Evolutionary conservation across 805 yeast species (phyloP).

Genomic region (Wickerhamiella lipophila): DNA sequence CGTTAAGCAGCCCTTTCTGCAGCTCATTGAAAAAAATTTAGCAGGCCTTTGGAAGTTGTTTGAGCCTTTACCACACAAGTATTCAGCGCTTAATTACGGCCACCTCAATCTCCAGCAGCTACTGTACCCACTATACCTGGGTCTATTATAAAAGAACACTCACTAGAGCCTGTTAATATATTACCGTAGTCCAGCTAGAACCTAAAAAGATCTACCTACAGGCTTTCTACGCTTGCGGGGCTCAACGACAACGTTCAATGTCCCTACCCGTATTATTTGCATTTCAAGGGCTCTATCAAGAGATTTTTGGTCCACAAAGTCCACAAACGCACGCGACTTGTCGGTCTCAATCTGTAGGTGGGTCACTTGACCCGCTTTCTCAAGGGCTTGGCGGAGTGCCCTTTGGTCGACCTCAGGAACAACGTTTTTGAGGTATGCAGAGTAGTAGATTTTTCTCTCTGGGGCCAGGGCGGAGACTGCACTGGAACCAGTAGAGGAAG

Average conservation of each 20-base stretch:
- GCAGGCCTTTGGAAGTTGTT: too few species aligned
- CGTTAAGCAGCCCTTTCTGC: too few species aligned
- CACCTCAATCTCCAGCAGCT: too few species aligned
- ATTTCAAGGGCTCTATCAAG: slow-evolving; percentile 11
- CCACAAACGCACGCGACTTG: slow-evolving; percentile 30
- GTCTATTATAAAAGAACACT: too few species aligned
- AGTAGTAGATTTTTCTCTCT: slow-evolving; percentile 15
- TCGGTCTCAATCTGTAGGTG: slow-evolving; percentile 28
- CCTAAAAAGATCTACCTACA: too few species aligned
- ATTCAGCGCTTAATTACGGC: too few species aligned
- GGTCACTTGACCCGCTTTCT: slow-evolving; percentile 25
- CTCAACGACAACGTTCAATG: slow-evolving; percentile 10
- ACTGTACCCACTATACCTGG: too few species aligned
- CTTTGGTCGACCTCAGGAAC: slow-evolving; percentile 22
- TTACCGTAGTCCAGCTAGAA: too few species aligned
- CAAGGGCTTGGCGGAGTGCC: slow-evolving; percentile 24
- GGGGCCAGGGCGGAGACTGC: neutral
- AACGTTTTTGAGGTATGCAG: slow-evolving; percentile 30
- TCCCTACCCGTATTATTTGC: slow-evolving; percentile 4
- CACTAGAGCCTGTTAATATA: too few species aligned
- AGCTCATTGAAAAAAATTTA: too few species aligned
- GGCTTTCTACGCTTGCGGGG: slow-evolving; percentile 12
- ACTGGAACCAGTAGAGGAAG: neutral
- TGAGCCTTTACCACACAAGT: too few species aligned
- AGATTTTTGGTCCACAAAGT: slow-evolving; percentile 20